Evolutionary conservation across 257 asterid genomes (phyloP).

Genomic region (Phtheirospermum japonicum): DNA sequence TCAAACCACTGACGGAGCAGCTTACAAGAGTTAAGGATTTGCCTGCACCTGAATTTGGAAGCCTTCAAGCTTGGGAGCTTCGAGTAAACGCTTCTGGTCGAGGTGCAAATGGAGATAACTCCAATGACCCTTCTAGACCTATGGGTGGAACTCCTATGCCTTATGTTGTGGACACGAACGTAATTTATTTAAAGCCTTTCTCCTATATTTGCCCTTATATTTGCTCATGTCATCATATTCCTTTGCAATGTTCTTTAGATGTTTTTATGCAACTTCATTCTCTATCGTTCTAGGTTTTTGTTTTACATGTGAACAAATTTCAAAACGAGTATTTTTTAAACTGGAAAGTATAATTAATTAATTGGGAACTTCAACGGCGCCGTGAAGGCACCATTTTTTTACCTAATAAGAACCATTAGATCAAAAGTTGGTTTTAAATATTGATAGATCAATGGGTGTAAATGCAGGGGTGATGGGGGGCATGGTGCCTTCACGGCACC

Average conservation of each 20-base stretch:
- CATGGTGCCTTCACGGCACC: too few relatives aligned
- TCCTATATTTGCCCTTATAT: background rate
- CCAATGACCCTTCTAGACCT: conserved; percentile 58
- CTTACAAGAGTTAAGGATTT: conserved; percentile 87
- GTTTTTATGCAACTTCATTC: background rate
- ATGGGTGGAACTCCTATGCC: conserved; percentile 93
- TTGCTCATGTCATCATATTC: background rate
- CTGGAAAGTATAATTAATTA: too few relatives aligned
- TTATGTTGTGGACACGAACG: conserved; percentile 88
- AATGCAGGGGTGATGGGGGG: too few relatives aligned
- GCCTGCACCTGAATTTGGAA: conserved; percentile 81
- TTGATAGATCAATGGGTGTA: too few relatives aligned
- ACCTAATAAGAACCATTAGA: too few relatives aligned
- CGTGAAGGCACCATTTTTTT: too few relatives aligned
- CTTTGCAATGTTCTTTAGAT: background rate
- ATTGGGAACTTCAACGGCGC: too few relatives aligned
- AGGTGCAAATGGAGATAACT: conserved; percentile 62
- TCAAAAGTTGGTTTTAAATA: too few relatives aligned
- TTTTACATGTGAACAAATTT: too few relatives aligned
- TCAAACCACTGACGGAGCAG: conserved; percentile 81
- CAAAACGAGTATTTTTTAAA: too few relatives aligned
- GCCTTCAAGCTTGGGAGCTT: conserved; percentile 88
- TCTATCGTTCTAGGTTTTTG: too few relatives aligned
- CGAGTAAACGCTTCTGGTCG: conserved; percentile 66
- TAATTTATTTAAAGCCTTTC: conserved; percentile 27